These are phyloP conservation scores for Linanthus parryae DNA, from an alignment of 148 eudicot genomes.

Conservation along the genomic window DNA sequence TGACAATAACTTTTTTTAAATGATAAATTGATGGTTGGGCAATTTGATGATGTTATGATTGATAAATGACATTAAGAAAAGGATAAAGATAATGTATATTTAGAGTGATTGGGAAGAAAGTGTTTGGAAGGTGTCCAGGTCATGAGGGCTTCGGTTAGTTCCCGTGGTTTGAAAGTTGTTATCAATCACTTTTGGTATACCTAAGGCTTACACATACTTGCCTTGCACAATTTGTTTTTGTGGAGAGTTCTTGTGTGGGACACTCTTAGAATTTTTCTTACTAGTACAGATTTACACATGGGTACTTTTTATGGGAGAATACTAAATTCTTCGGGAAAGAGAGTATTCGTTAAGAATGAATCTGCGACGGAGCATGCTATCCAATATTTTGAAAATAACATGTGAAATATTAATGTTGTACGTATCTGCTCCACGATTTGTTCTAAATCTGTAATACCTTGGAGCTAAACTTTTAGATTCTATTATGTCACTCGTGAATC, in stretches of 20 bases:
- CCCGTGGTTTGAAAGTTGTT: constrained; percentile 9
- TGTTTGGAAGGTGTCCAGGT: constrained; percentile 4
- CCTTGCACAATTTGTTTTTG: background rate
- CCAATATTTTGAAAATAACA: too few species aligned
- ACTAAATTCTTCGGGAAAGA: too few species aligned
- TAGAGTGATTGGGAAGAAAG: background rate
- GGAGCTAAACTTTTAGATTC: too few species aligned
- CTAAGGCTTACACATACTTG: constrained; percentile 9
- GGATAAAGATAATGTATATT: background rate
- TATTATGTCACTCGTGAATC: too few species aligned
- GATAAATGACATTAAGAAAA: background rate
- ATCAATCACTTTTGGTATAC: constrained; percentile 7
- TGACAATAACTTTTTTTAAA: too few species aligned
- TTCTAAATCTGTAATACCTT: too few species aligned
- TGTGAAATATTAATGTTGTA: too few species aligned
- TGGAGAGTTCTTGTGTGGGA: background rate
- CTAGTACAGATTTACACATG: too few species aligned
- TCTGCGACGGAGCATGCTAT: too few species aligned
- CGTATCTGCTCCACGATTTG: too few species aligned
- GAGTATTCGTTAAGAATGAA: too few species aligned
- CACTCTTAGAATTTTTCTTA: background rate
- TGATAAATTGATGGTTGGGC: background rate
- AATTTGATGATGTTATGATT: constrained; percentile 7
- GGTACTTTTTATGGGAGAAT: background rate
- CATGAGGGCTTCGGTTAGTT: constrained; percentile 1